Base-by-base conservation (phyloP, 176 grass and related monocot genomes). In the Cocos nucifera region DNA sequence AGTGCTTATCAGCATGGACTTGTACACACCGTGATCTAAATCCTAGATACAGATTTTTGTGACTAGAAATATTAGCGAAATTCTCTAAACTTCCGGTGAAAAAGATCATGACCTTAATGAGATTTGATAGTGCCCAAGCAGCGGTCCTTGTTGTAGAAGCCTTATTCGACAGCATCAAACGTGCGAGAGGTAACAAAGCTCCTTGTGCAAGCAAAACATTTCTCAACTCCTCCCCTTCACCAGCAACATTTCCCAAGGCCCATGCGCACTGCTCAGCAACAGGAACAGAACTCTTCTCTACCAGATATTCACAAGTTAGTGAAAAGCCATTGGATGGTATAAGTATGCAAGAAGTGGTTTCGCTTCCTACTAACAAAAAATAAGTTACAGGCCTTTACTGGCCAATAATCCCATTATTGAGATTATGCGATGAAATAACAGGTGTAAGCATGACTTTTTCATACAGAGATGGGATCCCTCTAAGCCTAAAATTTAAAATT, bases 51-150 rank as follows among this genome's bases (percentile, higher is more conserved):
- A 44, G 9, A 44, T 44, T 12, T 44, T 44, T 44, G 35, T 44
- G 35, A 44, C 8, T 12, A 44, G 35, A 44, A 44, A 44, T 44
- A 44, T 10, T 44, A 12, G 10, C 14, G 35, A 44, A 44, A 44
- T 12, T 44, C 35, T 14, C 35, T 12, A 44, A 44, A 61, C n/a
- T 15, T 56, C 5, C 20, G 57, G 6, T 60, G 17, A 17, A 72
- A 50, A 7, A 66, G 44, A 61, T 74, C 32, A 76, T 32, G 76
- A 82, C 93, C 87, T 97, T 97, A 67, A 97, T 85, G 69, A 97
- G 87, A 88, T 97, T 97, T 61, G 93, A 92, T 71, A 97, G 73
- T 61, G 93, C 93, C 87, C 87, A 92, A 78, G 93, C 73, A 75
- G 93, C 78, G 53, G 87, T 98, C 67, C 87, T 89, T 74, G 84